Base-by-base conservation (phyloP, 2,329 filamentous ascomycete species). In the Thermoascus crustaceus region DNA sequence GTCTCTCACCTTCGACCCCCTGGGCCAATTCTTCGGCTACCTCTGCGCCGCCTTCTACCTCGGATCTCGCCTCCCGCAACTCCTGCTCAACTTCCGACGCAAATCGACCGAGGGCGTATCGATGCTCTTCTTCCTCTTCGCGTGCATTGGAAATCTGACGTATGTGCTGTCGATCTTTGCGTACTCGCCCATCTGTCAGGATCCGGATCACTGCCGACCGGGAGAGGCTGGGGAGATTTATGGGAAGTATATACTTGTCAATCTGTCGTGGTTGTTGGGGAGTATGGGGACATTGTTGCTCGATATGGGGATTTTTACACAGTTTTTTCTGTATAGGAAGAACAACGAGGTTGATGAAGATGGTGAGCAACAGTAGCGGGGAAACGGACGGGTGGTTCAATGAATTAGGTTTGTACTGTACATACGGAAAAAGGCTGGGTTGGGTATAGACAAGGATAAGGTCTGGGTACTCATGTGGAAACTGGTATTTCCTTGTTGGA, bases 121-220 rank as follows among this genome's bases (percentile, higher is more conserved):
- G 45, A 79, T 95, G 65, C 73, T 96, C 7, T 98, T 96, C 64
- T 96, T 96, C 67, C 69, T 96, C 14, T 96, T 98, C 57, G 91
- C 91, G 4, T 96, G 89, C 55, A 76, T 96, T 4, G 91, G 91
- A 2, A 98, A 98, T 58, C 61, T 94, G 45, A 95, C 88, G 0
- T 96, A 93, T 53, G 88, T 95, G 11, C 67, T 94, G 23, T 88
- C 82, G 23, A 96, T 98, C 48, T 73, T 96, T 44, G 88, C 87
- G 1, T 96, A 87, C 53, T 85, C 88, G 40, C 85, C 88, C 0
- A 67, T 73, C 19, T 94, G 85, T 47, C 38, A 17, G 48, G 63
- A 46, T 39, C 52, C 32, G 8, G 49, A 42, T 16, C 52, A 58
- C 9, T 94, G 88, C 63, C 58, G 57, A 17, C 64, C 70, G 0